Percentiles rank a stretch among this genome's conserved stretches.
These are phyloP conservation scores for Aspergillus baeticus DNA, from an alignment of 495 filamentous ascomycete species.

Conservation along the genomic window DNA sequence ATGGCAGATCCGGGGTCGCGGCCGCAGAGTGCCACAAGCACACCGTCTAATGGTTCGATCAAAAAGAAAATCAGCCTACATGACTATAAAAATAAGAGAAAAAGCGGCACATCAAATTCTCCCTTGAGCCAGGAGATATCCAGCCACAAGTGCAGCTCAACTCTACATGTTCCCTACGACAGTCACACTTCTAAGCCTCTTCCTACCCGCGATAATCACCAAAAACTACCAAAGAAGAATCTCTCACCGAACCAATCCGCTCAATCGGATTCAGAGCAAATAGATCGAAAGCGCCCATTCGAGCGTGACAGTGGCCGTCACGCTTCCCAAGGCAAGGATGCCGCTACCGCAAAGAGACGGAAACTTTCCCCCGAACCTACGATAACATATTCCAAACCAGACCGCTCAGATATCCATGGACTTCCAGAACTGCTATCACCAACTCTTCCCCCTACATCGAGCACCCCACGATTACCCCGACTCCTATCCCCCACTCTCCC, in stretches of 20 bases:
- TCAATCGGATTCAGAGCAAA: conserved; percentile 19
- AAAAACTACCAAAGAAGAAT: conserved; percentile 15
- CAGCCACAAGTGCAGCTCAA: conserved; percentile 16
- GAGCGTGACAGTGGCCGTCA: conserved; percentile 23
- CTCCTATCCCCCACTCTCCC: conserved; percentile 48
- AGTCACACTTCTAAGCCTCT: conserved; percentile 22
- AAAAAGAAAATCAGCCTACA: conserved; percentile 53
- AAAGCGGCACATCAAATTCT: conserved; percentile 24
- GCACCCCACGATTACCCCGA: conserved; percentile 33
- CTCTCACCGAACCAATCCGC: conserved; percentile 10
- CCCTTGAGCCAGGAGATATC: conserved; percentile 21
- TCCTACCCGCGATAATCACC: conserved; percentile 17
- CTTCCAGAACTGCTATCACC: conserved; percentile 43
- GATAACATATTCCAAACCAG: conserved; percentile 19
- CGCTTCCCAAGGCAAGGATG: conserved; percentile 18
- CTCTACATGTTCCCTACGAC: conserved; percentile 18
- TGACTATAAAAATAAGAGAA: conserved; percentile 50
- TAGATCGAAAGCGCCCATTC: conserved; percentile 36
- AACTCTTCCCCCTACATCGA: conserved; percentile 39
- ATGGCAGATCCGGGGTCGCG: conserved; percentile 39
- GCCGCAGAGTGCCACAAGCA: conserved; percentile 35
- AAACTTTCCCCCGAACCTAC: conserved; percentile 32
- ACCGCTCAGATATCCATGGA: conserved; percentile 24
- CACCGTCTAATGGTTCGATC: conserved; percentile 25
- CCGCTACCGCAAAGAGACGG: conserved; percentile 29